These are phyloP conservation scores for Periconia sp. DNA, from an alignment of 2,329 filamentous ascomycete species.

Conservation along the genomic window DNA sequence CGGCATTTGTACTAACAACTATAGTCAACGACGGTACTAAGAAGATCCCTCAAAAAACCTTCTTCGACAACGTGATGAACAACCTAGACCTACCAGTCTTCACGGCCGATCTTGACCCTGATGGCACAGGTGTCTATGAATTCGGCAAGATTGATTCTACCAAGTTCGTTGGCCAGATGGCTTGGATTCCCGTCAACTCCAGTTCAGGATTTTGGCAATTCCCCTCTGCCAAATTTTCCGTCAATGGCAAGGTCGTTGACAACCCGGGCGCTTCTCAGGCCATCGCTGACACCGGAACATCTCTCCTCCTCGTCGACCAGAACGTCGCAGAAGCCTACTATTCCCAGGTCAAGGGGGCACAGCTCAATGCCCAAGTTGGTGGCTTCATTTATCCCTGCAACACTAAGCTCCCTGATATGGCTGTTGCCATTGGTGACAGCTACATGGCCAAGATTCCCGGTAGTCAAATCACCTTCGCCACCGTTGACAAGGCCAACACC, in stretches of 20 bases:
- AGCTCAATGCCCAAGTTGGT: slow-evolving; percentile 40
- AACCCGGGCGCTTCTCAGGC: slow-evolving; percentile 52
- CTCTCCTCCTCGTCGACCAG: slow-evolving; percentile 62
- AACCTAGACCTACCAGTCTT: slow-evolving; percentile 67
- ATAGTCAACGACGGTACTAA: slow-evolving; percentile 48
- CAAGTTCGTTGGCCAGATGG: slow-evolving; percentile 65
- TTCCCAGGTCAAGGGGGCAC: slow-evolving; percentile 42
- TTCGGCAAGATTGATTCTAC: slow-evolving; percentile 69
- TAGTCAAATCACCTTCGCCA: slow-evolving; percentile 43
- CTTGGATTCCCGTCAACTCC: slow-evolving; percentile 63
- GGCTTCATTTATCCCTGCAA: slow-evolving; percentile 50
- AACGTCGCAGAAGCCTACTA: slow-evolving; percentile 53
- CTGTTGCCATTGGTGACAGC: slow-evolving; percentile 58
- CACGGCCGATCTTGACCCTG: slow-evolving; percentile 67
- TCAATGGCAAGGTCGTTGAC: slow-evolving; percentile 57
- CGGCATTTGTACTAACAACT: slow-evolving; percentile 1
- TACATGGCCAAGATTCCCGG: slow-evolving; percentile 62
- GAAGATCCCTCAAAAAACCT: slow-evolving; percentile 67
- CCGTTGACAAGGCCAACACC: slow-evolving; percentile 43
- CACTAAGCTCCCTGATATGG: slow-evolving; percentile 46
- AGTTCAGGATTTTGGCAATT: slow-evolving; percentile 72
- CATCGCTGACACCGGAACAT: slow-evolving; percentile 61
- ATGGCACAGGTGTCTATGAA: slow-evolving; percentile 66
- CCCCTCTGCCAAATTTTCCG: slow-evolving; percentile 57
- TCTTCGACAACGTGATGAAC: slow-evolving; percentile 70